These are phyloP conservation scores for Lolium perenne DNA, from an alignment of 176 grass and related monocot species.

Conservation along the genomic window DNA sequence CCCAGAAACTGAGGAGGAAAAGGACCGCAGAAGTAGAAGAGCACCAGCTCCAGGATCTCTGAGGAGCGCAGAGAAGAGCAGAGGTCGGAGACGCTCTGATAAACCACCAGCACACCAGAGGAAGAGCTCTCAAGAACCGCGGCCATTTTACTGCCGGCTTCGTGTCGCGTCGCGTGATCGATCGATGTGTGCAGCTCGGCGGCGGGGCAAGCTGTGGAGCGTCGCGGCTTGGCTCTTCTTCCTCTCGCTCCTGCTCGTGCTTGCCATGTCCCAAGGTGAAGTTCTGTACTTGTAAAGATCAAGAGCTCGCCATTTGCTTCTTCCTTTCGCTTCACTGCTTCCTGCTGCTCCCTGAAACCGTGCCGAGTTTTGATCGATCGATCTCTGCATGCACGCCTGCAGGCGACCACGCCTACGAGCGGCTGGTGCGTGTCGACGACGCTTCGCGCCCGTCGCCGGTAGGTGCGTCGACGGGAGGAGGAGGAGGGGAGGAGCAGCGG, in stretches of 20 bases:
- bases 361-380: background rate
- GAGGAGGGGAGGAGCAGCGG: background rate
- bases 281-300: background rate
- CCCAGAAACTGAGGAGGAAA: background rate
- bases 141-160: background rate
- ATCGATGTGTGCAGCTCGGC: slow-evolving; percentile 32
- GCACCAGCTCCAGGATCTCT: background rate
- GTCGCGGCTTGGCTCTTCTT: background rate
- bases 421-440: background rate
- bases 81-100: background rate
- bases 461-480: background rate
- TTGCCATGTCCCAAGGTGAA: background rate
- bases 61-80: background rate
- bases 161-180: background rate
- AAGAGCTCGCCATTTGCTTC: background rate
- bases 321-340: background rate
- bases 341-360: background rate
- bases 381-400: background rate
- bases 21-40: background rate
- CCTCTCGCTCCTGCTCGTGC: background rate
- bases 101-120: background rate
- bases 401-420: background rate
- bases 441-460: background rate
- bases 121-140: background rate
- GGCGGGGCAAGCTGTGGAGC: background rate